Evolutionary conservation across 2,329 filamentous ascomycete species (phyloP).

Genomic region (Penicillium sp.): DNA sequence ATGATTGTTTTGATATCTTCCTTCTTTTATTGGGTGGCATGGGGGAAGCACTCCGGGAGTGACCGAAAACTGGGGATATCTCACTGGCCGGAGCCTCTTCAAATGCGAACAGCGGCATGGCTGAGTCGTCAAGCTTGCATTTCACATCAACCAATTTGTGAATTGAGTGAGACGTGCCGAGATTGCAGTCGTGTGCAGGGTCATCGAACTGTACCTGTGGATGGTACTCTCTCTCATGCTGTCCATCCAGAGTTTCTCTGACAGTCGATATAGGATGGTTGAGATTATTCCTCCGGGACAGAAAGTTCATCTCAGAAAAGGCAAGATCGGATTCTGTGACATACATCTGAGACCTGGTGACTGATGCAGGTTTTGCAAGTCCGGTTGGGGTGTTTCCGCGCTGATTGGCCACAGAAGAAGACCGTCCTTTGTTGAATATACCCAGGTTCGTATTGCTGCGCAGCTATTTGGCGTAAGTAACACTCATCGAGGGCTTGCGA

Average conservation of each 20-base stretch:
- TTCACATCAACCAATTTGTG: neutral
- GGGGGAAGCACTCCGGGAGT: too few species aligned
- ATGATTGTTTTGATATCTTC: neutral
- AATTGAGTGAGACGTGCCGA: neutral
- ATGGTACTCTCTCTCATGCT: neutral
- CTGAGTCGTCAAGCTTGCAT: neutral
- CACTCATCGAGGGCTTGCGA: neutral
- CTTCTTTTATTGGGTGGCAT: neutral
- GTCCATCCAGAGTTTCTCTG: neutral
- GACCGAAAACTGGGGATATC: too few species aligned
- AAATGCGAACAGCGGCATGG: neutral
- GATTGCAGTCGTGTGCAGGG: neutral
- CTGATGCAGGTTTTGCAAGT: neutral
- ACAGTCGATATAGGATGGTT: neutral
- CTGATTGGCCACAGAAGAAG: slow-evolving; percentile 30
- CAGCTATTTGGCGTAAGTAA: slow-evolving; percentile 21
- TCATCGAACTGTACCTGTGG: neutral
- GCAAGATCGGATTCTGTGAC: slow-evolving; percentile 12
- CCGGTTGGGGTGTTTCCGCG: slow-evolving; percentile 12
- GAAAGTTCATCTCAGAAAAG: slow-evolving; percentile 25
- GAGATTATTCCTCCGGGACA: slow-evolving; percentile 6
- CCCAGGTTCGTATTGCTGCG: slow-evolving; percentile 21
- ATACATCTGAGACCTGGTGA: neutral
- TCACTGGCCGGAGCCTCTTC: neutral
- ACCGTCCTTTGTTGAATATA: slow-evolving; percentile 36